Conservation (phyloP, 306 rosid genomes). For the Astragalus glycyphyllos region DNA sequence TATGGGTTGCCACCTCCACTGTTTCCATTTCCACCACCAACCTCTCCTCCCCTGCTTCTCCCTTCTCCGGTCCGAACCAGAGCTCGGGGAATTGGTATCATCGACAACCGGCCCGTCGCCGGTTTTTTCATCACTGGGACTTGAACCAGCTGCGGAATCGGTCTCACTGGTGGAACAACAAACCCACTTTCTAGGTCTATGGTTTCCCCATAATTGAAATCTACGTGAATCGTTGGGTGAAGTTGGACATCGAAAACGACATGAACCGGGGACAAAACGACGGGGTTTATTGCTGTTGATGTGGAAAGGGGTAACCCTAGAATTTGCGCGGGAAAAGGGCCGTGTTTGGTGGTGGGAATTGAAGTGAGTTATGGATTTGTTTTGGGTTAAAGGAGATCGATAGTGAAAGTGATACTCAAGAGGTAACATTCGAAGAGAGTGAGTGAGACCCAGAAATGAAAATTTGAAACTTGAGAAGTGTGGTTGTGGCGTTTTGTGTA, state of each 20-base stretch:
- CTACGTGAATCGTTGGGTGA: conserved; percentile 47
- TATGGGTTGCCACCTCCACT: conserved; percentile 90
- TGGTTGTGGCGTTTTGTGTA: conserved; percentile 18
- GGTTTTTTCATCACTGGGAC: conserved; percentile 55
- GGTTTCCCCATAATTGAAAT: conserved; percentile 52
- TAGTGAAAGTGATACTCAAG: conserved; percentile 56
- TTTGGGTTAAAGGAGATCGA: conserved; percentile 58
- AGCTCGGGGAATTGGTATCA: conserved; percentile 2
- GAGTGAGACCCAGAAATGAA: conserved; percentile 28
- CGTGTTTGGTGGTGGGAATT: conserved; percentile 51
- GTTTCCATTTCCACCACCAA: conserved; percentile 81
- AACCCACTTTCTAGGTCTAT: conserved; percentile 44
- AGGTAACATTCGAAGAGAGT: conserved; percentile 59
- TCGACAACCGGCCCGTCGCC: conserved; percentile 63
- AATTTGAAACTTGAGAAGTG: conserved; percentile 35
- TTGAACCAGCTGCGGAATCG: conserved; percentile 66
- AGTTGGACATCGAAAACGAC: conserved; percentile 38
- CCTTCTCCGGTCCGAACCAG: conserved; percentile 64
- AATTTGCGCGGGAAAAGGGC: conserved; percentile 51
- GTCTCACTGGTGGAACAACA: conserved; percentile 53
- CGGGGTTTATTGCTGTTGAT: conserved; percentile 32
- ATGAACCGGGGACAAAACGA: conserved; percentile 45
- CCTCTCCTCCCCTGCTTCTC: conserved; percentile 70
- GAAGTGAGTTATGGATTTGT: conserved; percentile 41
- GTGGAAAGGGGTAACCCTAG: conserved; percentile 50